Conservation (phyloP, 179 eudicot species). For the Nepenthes alata region DNA sequence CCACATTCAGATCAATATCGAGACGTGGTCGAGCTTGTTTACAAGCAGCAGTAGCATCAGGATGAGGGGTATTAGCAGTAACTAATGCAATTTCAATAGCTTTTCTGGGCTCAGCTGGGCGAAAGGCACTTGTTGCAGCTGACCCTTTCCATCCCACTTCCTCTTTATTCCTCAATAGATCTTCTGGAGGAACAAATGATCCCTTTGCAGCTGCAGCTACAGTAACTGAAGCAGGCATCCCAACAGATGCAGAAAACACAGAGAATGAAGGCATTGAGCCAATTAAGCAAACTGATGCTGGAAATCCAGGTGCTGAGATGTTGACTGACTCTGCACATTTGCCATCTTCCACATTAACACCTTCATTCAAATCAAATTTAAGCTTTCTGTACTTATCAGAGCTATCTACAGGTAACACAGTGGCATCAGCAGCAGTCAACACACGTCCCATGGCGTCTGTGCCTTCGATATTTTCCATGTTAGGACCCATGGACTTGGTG, state of each 20-base stretch:
- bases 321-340: constrained; percentile 24
- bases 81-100: constrained; percentile 10
- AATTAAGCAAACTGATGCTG: constrained; percentile 14
- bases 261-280: constrained; percentile 22
- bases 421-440: constrained; percentile 14
- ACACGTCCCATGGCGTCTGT: constrained; percentile 10
- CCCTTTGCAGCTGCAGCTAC: constrained; percentile 34
- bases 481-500: not conserved
- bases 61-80: constrained; percentile 8
- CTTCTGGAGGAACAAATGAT: constrained; percentile 24
- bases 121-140: constrained; percentile 59
- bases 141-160: constrained; percentile 42
- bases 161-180: constrained; percentile 21
- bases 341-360: constrained; percentile 62
- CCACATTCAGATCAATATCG: constrained; percentile 56
- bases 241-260: constrained; percentile 20
- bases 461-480: constrained; percentile 13
- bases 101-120: constrained; percentile 57
- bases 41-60: constrained; percentile 14
- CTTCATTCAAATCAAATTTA: constrained; percentile 89
- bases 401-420: constrained; percentile 15
- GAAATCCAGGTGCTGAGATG: constrained; percentile 4
- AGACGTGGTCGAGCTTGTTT: constrained; percentile 29
- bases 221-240: constrained; percentile 29
- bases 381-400: constrained; percentile 32